Conservation (phyloP, 2,329 filamentous ascomycete genomes). For the Pestalotiopsis sp. region DNA sequence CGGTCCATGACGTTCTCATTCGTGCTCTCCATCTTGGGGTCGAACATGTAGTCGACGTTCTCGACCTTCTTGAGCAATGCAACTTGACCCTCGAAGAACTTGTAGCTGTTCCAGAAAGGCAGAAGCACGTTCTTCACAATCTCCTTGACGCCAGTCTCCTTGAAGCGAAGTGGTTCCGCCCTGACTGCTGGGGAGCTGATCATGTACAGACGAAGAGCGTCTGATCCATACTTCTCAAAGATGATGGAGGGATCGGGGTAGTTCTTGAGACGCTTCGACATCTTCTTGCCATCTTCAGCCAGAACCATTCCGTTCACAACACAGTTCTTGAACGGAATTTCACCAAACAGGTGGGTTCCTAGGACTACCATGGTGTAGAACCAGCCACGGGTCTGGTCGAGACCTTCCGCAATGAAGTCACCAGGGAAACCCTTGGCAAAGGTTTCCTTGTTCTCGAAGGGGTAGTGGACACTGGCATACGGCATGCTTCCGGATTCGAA, state of each 20-base stretch:
- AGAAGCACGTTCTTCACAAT: constrained; percentile 90
- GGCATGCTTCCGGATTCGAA: constrained; percentile 97
- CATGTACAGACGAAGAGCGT: constrained; percentile 90
- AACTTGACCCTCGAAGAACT: constrained; percentile 92
- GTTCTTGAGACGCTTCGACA: constrained; percentile 97
- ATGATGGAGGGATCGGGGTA: constrained; percentile 86
- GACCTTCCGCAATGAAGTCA: constrained; percentile 91
- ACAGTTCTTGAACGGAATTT: constrained; percentile 89
- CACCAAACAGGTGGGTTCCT: constrained; percentile 83
- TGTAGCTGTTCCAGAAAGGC: constrained; percentile 94
- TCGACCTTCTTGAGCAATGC: constrained; percentile 84
- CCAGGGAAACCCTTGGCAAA: constrained; percentile 84
- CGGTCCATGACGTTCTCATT: constrained; percentile 94
- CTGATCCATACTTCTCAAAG: constrained; percentile 86
- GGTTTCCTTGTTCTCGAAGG: constrained; percentile 83
- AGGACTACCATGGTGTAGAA: constrained; percentile 92
- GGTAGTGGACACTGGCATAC: constrained; percentile 87
- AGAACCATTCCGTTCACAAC: constrained; percentile 96
- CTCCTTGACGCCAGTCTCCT: constrained; percentile 90
- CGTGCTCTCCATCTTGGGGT: constrained; percentile 71
- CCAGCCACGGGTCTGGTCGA: constrained; percentile 95
- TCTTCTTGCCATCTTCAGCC: constrained; percentile 96
- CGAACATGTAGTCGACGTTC: constrained; percentile 74
- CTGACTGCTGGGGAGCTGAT: constrained; percentile 96
- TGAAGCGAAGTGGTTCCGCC: constrained; percentile 87